Percentiles rank a stretch among this genome's conserved stretches.
Evolutionary conservation across 768 basidiomycete species (phyloP).

Genomic region (Termitomyces sp.): DNA sequence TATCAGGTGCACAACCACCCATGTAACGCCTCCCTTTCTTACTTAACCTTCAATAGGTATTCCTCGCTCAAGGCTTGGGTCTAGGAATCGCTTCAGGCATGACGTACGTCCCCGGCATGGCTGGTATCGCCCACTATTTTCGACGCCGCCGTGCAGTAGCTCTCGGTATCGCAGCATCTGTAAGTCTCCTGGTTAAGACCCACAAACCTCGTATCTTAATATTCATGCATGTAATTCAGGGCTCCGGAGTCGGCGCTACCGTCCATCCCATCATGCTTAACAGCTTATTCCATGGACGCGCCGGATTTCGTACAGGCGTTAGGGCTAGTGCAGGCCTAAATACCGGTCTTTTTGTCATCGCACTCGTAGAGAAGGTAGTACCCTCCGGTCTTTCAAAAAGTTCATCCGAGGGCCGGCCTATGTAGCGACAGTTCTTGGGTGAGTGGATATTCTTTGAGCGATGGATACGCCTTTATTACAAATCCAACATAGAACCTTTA

Average conservation of each 20-base stretch:
- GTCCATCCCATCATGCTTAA: conserved; percentile 72
- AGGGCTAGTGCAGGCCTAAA: conserved; percentile 26
- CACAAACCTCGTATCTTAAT: neutral
- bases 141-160: conserved; percentile 41
- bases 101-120: conserved; percentile 44
- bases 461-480: neutral
- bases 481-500: conserved; percentile 25
- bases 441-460: neutral
- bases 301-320: conserved; percentile 52
- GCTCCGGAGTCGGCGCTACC: conserved; percentile 54
- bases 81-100: conserved; percentile 46
- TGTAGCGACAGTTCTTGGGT: conserved; percentile 38
- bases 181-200: conserved; percentile 11
- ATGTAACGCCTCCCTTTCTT: neutral
- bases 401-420: conserved; percentile 45
- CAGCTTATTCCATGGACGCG: conserved; percentile 40
- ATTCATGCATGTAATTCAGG: conserved; percentile 20
- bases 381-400: conserved; percentile 22
- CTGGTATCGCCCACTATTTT: conserved; percentile 50
- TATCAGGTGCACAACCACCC: conserved; percentile 22
- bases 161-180: conserved; percentile 46
- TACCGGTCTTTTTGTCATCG: conserved; percentile 10
- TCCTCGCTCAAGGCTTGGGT: conserved; percentile 46
- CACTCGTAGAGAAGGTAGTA: conserved; percentile 26
- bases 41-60: conserved; percentile 29